Conservation (phyloP, 192 early-diverging fungal genomes). For the Linnemannia exigua region DNA sequence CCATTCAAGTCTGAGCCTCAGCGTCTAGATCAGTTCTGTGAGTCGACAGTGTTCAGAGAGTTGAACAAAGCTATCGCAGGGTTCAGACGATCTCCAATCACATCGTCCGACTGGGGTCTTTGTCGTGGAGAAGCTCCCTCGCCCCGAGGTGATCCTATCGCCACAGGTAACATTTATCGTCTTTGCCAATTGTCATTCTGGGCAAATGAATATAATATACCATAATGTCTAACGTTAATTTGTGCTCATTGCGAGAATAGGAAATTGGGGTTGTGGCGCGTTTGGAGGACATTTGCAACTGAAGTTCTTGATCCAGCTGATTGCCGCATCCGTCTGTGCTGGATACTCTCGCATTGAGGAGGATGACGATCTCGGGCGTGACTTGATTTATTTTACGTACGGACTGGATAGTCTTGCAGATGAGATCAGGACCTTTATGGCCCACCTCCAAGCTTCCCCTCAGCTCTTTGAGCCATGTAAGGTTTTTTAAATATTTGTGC, state of each 20-base stretch:
- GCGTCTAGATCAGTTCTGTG: slow-evolving; percentile 35
- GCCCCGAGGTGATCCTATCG: slow-evolving; percentile 2
- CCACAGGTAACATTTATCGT: slow-evolving; percentile 36
- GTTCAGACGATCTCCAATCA: slow-evolving; percentile 45
- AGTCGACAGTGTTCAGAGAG: slow-evolving; percentile 26
- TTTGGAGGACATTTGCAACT: slow-evolving; percentile 50
- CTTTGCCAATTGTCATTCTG: too few relatives aligned
- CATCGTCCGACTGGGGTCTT: slow-evolving; percentile 38
- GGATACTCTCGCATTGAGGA: slow-evolving; percentile 14
- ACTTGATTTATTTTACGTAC: slow-evolving; percentile 42
- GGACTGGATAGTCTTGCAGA: slow-evolving; percentile 29
- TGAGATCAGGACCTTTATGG: slow-evolving; percentile 33
- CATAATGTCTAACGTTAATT: background rate
- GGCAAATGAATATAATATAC: too few relatives aligned
- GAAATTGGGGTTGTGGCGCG: slow-evolving; percentile 56
- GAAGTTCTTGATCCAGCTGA: slow-evolving; percentile 49
- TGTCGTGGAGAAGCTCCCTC: slow-evolving; percentile 22
- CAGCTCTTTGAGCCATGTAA: slow-evolving; percentile 29
- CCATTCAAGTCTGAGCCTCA: slow-evolving; percentile 23
- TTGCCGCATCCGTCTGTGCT: slow-evolving; percentile 48
- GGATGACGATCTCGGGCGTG: slow-evolving; percentile 11
- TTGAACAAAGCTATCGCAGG: slow-evolving; percentile 48
- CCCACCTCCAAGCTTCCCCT: slow-evolving; percentile 5
- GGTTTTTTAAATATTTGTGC: background rate
- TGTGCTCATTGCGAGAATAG: background rate